Evolutionary conservation across 495 filamentous ascomycete genomes (phyloP), one percentile per base, ranked within the genome.

Genomic region (Bathelium albidoporum): DNA sequence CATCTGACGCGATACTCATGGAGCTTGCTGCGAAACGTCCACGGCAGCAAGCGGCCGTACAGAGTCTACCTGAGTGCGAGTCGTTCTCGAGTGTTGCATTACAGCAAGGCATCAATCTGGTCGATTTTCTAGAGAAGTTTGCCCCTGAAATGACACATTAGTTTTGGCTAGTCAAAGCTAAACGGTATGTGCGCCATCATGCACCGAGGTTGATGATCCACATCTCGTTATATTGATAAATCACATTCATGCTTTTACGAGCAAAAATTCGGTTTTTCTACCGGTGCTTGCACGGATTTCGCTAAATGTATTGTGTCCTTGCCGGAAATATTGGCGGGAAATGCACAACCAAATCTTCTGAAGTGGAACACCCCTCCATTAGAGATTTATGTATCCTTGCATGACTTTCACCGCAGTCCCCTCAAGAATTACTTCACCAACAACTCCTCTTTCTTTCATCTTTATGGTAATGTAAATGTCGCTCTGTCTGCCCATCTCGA

Each of bases 401-500:
- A 75, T 77, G 3, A 77, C 74, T 61, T 67, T 62, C 26, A 76
- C 74, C 0, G 74, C 69, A 29, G 61, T 68, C 32, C 74, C 74
- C 31, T 60, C 62, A n/a, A 77, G 64, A 34, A 64, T 63, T 3
- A 77, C 58, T 26, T 62, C 45, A 16, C 68, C 69, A 12, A 77
- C 66, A 4, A 59, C 62, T 67, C 22, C 59, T 58, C 36, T 68
- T 70, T 67, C 76, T 68, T 20, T 63, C 73, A 59, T 44, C 29
- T 62, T 61, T 18, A 81, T 79, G 32, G 72, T 76, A 43, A 81
- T 71, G 2, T 74, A 73, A 65, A 85, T 85, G 53, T 82, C 80
- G 76, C 87, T 90, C 66, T 74, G 75, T 63, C 88, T 75, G 0
- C 86, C 88, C 85, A 91, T 92, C 76, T 92, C 88, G 14, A 91